Percentiles rank a stretch among this genome's conserved stretches.
phyloP scores from a whole-genome alignment of 441 rosid genomes.

The Croton setiger region DNA sequence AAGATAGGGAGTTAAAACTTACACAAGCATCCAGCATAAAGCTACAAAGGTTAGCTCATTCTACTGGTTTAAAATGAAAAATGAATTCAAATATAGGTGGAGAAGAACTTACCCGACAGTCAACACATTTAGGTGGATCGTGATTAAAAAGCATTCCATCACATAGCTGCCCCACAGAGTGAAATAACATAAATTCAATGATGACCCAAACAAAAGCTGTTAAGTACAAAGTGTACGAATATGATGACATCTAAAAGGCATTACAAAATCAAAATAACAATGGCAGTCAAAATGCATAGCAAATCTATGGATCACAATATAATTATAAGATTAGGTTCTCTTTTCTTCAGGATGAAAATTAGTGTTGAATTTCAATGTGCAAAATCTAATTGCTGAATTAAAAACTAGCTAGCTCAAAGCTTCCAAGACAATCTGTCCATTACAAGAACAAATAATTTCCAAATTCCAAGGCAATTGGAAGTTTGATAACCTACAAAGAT shows the following conservation, averaged over 20 bases:
- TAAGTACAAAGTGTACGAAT: conserved; percentile 3
- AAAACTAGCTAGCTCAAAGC: not conserved
- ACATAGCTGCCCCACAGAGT: conserved; percentile 73
- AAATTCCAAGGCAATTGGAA: conserved; percentile 4
- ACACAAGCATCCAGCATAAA: not conserved
- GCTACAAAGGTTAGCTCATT: not conserved
- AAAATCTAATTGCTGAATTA: conserved; percentile 4
- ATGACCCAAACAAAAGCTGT: conserved; percentile 22
- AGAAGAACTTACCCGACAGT: conserved; percentile 58
- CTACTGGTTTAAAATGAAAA: not conserved
- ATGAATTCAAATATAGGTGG: conserved; percentile 4
- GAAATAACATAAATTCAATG: conserved; percentile 23
- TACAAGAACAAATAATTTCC: not conserved
- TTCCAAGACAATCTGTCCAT: conserved; percentile 4
- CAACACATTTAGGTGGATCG: conserved; percentile 71
- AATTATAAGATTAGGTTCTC: too few relatives aligned
- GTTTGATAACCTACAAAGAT: not conserved
- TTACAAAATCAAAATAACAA: not conserved
- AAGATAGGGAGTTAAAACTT: not conserved
- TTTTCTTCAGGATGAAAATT: not conserved
- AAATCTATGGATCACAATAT: not conserved
- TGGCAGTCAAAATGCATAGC: not conserved
- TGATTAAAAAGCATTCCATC: conserved; percentile 85
- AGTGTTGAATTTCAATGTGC: conserved; percentile 11
- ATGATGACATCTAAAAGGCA: conserved; percentile 2